Base-by-base conservation (phyloP, 1,284 basidiomycete genomes). In the Meira nashicola region DNA sequence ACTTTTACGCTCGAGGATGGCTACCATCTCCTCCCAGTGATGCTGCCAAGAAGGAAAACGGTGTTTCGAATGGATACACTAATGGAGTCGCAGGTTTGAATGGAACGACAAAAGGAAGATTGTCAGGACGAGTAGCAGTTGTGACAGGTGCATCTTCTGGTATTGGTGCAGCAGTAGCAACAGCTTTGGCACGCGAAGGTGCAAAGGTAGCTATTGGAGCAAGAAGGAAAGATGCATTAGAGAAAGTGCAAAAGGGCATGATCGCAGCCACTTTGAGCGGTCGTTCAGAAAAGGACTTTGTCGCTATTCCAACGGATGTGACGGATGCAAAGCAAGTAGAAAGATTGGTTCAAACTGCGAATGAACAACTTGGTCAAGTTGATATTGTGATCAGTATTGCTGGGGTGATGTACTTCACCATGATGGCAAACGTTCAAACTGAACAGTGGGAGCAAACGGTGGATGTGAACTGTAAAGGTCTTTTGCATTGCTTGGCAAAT, bases 91-190 rank as follows among this genome's bases (percentile, higher is more conserved):
- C 17, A 5, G 37, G 21, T 3, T 56, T 55, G 15, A 43, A 44
- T 10, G 51, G 52, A 40, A 66, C 38, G 62, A 65, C 28, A 58
- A 41, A 40, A n/a, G 38, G 53, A 14, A 44, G 38, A 15, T 61
- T 76, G 2, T 55, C 58, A 17, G 74, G 74, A 54, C 74, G 74
- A 53, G 77, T 76, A n/a, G 79, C 77, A 21, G 60, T 80, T 44
- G 60, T 80, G 60, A 80, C 79, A 17, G 79, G 79, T 33, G 78
- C 79, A 25, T 79, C 78, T 6, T 74, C 76, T 8, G 79, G 79
- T 37, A 80, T 80, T 59, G 79, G 79, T 12, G 78, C 76, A 10
- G 76, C 79, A 0, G 76, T 77, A 9, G 64, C 73, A 63, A 64
- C 65, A 56, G 60, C 66, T 39, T 56, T 67, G 49, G 53, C 65